Percentiles rank a stretch among this genome's conserved stretches.
phyloP scores from a whole-genome alignment of 2,329 filamentous ascomycete genomes.

The Curvularia hawaiiensis region DNA sequence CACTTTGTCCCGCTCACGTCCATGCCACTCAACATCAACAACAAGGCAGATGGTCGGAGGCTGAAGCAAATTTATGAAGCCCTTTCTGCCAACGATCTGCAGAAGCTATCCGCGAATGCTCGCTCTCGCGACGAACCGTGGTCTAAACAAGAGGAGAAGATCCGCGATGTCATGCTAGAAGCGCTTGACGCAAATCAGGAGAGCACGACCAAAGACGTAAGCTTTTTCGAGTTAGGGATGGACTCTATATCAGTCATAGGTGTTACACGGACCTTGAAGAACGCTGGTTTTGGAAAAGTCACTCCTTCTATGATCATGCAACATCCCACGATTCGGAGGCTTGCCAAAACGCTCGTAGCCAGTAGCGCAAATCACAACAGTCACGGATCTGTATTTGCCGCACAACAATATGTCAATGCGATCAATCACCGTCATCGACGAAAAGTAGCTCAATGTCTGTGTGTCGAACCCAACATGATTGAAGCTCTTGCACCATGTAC shows the following conservation, averaged over 20 bases:
- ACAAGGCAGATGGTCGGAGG: constrained; percentile 80
- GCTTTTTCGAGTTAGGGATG: constrained; percentile 83
- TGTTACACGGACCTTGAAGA: constrained; percentile 68
- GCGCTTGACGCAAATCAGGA: constrained; percentile 55
- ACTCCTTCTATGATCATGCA: constrained; percentile 72
- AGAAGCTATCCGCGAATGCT: constrained; percentile 52
- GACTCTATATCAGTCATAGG: constrained; percentile 85
- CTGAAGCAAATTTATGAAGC: constrained; percentile 69
- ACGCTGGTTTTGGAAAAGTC: constrained; percentile 63
- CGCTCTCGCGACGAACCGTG: constrained; percentile 25
- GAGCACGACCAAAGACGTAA: constrained; percentile 62
- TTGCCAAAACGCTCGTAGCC: constrained; percentile 44
- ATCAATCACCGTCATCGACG: constrained; percentile 66
- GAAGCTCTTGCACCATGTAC: constrained; percentile 83
- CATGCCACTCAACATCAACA: constrained; percentile 84
- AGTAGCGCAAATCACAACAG: constrained; percentile 7
- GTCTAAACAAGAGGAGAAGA: constrained; percentile 50
- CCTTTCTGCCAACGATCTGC: constrained; percentile 65
- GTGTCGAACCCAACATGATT: constrained; percentile 59
- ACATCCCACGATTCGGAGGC: constrained; percentile 51
- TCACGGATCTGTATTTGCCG: constrained; percentile 50
- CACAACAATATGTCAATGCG: constrained; percentile 66
- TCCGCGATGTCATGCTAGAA: constrained; percentile 61
- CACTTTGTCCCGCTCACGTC: constrained; percentile 74
- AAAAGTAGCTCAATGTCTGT: constrained; percentile 59